These are phyloP conservation scores for Penicillium sp. DNA, from an alignment of 2,329 filamentous ascomycete genomes.

Conservation along the genomic window DNA sequence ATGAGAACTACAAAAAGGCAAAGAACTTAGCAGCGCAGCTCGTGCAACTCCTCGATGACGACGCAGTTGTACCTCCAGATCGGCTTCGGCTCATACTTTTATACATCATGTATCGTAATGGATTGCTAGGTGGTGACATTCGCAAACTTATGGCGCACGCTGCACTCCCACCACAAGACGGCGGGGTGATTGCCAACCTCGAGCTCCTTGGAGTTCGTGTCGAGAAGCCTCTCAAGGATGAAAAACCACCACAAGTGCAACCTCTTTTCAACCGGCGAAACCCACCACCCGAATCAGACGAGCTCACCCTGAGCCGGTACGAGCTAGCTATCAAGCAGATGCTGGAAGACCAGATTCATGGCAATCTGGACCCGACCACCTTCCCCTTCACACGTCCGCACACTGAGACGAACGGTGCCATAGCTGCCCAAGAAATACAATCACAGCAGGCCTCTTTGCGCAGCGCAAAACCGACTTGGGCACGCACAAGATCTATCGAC, in stretches of 20 bases:
- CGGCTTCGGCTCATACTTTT: slow-evolving; percentile 80
- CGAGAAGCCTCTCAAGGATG: slow-evolving; percentile 72
- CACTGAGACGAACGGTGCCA: slow-evolving; percentile 45
- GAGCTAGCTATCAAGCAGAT: slow-evolving; percentile 78
- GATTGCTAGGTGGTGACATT: slow-evolving; percentile 79
- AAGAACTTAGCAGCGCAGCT: slow-evolving; percentile 86
- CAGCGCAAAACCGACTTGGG: slow-evolving; percentile 93
- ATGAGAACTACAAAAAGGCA: slow-evolving; percentile 87
- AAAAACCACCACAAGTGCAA: slow-evolving; percentile 60
- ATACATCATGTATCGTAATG: slow-evolving; percentile 82
- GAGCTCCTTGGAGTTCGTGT: slow-evolving; percentile 76
- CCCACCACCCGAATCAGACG: slow-evolving; percentile 60
- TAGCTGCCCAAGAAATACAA: slow-evolving; percentile 49
- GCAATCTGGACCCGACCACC: slow-evolving; percentile 61
- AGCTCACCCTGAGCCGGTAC: slow-evolving; percentile 83
- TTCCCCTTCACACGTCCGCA: slow-evolving; percentile 76
- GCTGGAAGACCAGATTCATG: slow-evolving; percentile 70
- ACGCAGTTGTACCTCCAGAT: slow-evolving; percentile 67
- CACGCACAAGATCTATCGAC: slow-evolving; percentile 69
- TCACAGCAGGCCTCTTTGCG: slow-evolving; percentile 70
- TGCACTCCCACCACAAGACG: slow-evolving; percentile 70
- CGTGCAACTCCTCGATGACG: slow-evolving; percentile 83
- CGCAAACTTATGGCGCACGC: slow-evolving; percentile 81
- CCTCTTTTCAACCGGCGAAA: slow-evolving; percentile 71
- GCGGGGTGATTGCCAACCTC: slow-evolving; percentile 69